Conservation (phyloP, 202 grass and related monocot genomes). For the Hordeum pubiflorum region DNA sequence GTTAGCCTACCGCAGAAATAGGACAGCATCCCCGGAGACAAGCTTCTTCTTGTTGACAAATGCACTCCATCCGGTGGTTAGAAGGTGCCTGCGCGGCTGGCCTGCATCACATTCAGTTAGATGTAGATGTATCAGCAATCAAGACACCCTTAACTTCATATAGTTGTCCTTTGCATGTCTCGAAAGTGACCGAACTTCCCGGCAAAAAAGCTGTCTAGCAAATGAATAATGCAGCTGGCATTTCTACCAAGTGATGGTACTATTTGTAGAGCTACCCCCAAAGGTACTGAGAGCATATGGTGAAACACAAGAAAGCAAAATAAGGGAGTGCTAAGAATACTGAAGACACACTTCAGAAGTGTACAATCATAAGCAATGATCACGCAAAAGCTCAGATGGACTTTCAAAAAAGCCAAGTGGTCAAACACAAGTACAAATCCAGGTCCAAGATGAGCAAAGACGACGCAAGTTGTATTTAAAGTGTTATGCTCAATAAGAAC, state of each 20-base stretch:
- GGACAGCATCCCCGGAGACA: conserved; percentile 75
- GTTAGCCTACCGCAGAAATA: conserved; percentile 70
- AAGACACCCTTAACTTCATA: conserved; percentile 26
- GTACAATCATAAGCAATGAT: background rate
- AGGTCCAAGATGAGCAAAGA: background rate
- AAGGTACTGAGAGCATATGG: background rate
- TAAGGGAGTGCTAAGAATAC: background rate
- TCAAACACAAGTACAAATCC: background rate
- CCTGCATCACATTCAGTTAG: conserved; percentile 57
- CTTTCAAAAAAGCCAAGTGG: background rate
- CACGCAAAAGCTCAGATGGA: background rate
- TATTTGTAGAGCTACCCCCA: background rate
- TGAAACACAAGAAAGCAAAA: conserved; percentile 7
- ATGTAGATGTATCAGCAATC: conserved; percentile 32
- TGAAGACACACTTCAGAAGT: background rate
- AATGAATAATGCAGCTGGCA: conserved; percentile 1
- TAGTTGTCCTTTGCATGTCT: conserved; percentile 16
- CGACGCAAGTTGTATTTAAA: background rate
- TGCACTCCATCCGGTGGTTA: conserved; percentile 98
- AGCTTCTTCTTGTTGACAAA: conserved; percentile 99
- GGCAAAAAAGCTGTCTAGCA: background rate
- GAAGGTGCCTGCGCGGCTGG: conserved; percentile 85
- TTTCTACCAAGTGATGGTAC: background rate
- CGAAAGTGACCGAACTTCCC: background rate
- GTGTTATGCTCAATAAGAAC: background rate